Percentiles rank a stretch among this genome's conserved stretches.
Conservation (phyloP, 129 eudicot genomes). For the Cynara cardunculus region DNA sequence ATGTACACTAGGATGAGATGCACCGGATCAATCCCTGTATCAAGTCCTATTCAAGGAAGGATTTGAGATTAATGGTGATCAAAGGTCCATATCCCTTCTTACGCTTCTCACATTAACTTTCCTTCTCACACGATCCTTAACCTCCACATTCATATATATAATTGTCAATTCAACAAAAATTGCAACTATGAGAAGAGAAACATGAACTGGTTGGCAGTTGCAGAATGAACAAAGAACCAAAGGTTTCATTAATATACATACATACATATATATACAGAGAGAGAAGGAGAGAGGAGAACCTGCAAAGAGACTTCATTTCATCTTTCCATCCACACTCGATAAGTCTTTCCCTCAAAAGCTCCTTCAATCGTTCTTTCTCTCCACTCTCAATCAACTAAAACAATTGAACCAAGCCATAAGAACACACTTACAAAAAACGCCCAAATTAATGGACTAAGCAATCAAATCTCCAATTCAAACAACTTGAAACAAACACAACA, state of each 20-base stretch:
- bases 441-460: not conserved
- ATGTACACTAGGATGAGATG: no score
- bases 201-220: not conserved
- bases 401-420: conserved; percentile 7
- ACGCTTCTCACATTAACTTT: no score
- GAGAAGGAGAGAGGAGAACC: conserved; percentile 29
- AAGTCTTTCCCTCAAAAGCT: conserved; percentile 78
- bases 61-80: no score
- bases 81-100: no score
- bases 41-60: no score
- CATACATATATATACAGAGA: not conserved
- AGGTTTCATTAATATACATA: not conserved
- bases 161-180: not conserved
- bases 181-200: not conserved
- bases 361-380: conserved; percentile 78
- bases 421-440: not conserved
- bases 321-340: conserved; percentile 87
- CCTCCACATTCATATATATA: no score
- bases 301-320: conserved; percentile 86
- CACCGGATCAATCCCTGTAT: no score
- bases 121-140: no score
- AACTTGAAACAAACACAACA: not conserved
- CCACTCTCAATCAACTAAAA: conserved; percentile 74
- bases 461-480: not conserved
- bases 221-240: not conserved